Evolutionary conservation across 441 rosid species (phyloP), one percentile per base, ranked within the genome.

Genomic region (Daphne laureola): DNA sequence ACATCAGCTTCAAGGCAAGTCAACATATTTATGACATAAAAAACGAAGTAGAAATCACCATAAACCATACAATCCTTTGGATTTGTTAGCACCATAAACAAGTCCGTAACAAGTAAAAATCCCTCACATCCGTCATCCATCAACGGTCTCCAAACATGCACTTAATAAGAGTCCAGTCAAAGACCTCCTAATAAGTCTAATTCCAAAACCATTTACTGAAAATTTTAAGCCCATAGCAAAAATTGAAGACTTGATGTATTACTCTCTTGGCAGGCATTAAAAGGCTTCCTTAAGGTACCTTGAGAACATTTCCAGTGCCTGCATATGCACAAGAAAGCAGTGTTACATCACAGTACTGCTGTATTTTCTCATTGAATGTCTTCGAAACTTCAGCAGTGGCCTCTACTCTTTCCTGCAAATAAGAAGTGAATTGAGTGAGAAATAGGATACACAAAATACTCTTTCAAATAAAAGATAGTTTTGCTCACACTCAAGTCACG

Each of bases 291-390:
- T 27, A 49, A 18, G 55, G 46, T 70, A 90, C 97, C 96, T 83
- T 90, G 12, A 90, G 86, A 77, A 90, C 91, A 74, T 93, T 85
- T 66, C 97, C 97, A 9, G 97, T 90, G 63, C 95, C 99, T 49
- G 96, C 95, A 77, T 85, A 85, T 15, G 99, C 96, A 85, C 99
- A 93, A 17, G 99, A 87, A 51, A 90, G 80, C 58, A 93, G 74
- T 15, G 86, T 90, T 80, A 93, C 78, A 53, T 87, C 95, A 78
- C 89, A 83, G 48, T 87, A 85, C 53, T 87, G 83, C 65, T 89
- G 78, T 23, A 85, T 90, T 57, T 90, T 83, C 68, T 85, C 96
- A 62, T 87, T 78, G 65, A 93, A 93, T 1, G 89, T 84, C 78
- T 87, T 85, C 31, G 95, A 82, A 57, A 90, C 93, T 74, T 90